These are phyloP conservation scores for Entomophthora muscae DNA, from an alignment of 371 early-diverging fungal species.

Conservation along the genomic window DNA sequence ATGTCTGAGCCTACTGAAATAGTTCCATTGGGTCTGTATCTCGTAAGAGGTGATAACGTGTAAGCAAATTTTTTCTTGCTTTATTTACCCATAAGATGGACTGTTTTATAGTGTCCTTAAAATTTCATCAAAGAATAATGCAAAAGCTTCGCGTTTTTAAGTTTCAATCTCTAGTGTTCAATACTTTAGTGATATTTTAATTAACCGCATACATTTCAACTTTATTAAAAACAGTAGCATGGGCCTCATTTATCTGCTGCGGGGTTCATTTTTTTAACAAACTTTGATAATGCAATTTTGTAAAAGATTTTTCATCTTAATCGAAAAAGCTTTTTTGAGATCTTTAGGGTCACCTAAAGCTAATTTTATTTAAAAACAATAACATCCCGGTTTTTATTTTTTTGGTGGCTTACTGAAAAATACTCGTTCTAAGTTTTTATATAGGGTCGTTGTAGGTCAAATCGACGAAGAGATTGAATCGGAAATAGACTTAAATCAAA, in stretches of 20 bases:
- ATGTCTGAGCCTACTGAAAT: conserved; percentile 45
- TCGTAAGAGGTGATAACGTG: conserved; percentile 66
- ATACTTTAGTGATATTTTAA: not conserved
- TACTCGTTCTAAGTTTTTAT: too few species aligned
- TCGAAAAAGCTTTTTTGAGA: not conserved
- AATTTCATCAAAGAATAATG: not conserved
- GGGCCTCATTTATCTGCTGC: not conserved
- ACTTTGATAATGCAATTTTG: not conserved
- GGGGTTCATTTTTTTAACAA: not conserved
- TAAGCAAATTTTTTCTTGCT: conserved; percentile 14
- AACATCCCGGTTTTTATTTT: too few species aligned
- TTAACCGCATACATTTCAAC: not conserved
- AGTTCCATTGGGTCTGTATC: conserved; percentile 48
- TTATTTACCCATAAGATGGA: not conserved
- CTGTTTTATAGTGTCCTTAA: not conserved
- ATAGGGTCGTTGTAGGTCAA: not conserved
- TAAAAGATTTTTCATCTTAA: not conserved
- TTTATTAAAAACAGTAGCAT: not conserved
- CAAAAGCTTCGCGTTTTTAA: not conserved
- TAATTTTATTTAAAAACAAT: not conserved
- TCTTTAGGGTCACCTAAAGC: not conserved
- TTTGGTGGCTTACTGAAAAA: too few species aligned
- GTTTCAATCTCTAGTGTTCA: not conserved
- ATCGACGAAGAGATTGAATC: not conserved
- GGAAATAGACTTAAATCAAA: not conserved